phyloP scores from a whole-genome alignment of 1,284 basidiomycete genomes.

The Schizopora paradoxa region DNA sequence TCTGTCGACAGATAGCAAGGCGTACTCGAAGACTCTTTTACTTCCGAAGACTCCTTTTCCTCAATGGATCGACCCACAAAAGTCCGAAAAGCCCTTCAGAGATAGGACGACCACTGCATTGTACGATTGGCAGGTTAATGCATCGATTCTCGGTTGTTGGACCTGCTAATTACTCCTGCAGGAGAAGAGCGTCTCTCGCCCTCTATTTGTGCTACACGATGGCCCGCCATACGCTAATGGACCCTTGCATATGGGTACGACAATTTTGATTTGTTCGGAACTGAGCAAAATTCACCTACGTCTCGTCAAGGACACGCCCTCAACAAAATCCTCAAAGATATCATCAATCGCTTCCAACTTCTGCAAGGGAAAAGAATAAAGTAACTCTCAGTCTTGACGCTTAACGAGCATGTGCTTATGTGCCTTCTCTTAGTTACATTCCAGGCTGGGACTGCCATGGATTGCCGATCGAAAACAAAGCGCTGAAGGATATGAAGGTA shows the following conservation, averaged over 20 bases:
- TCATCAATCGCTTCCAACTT: slow-evolving; percentile 89
- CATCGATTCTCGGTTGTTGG: slow-evolving; percentile 6
- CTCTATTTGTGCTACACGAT: slow-evolving; percentile 86
- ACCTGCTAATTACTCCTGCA: slow-evolving; percentile 27
- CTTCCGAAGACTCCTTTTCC: slow-evolving; percentile 85
- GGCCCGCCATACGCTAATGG: slow-evolving; percentile 99
- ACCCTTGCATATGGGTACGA: slow-evolving; percentile 86
- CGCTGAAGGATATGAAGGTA: slow-evolving; percentile 72
- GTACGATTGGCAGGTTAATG: slow-evolving; percentile 82
- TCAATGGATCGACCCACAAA: slow-evolving; percentile 65
- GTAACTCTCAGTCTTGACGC: slow-evolving; percentile 41
- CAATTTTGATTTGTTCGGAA: background rate
- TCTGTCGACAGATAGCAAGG: slow-evolving; percentile 20
- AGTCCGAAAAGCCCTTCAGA: slow-evolving; percentile 58
- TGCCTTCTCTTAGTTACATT: slow-evolving; percentile 58
- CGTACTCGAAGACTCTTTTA: slow-evolving; percentile 66
- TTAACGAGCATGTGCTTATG: slow-evolving; percentile 5
- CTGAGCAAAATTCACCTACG: slow-evolving; percentile 1
- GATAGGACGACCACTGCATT: slow-evolving; percentile 69
- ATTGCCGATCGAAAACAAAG: slow-evolving; percentile 93
- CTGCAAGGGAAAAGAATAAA: slow-evolving; percentile 76
- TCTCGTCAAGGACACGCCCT: slow-evolving; percentile 82
- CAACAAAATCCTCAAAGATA: slow-evolving; percentile 97
- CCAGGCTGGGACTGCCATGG: slow-evolving; percentile 99
- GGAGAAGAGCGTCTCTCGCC: slow-evolving; percentile 59